Base-by-base conservation (phyloP, 1,139 yeast species). In the Entelexis paramagnoliae region DNA sequence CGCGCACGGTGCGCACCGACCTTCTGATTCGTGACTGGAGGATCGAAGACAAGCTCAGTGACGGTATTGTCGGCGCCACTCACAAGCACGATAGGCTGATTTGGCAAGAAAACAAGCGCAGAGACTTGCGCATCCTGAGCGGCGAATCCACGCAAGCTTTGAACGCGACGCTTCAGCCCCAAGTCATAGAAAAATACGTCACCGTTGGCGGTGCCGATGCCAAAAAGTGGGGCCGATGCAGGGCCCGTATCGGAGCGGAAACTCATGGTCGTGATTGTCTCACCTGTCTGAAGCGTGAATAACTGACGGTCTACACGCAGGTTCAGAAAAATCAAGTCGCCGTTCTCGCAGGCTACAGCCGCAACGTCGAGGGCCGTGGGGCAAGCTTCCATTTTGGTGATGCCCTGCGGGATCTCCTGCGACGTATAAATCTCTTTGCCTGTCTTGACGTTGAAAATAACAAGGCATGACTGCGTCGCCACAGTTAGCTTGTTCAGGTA, bases 21-120 rank as follows among this genome's bases (percentile, higher is more conserved):
- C 10, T 28, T 26, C 28, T 45, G 46, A n/a, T 35, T 40, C 9
- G 51, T 29, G 10, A 54, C 48, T 39, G 98, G 98, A 1, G 97
- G 95, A 68, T 91, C 99, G 68, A 93, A 93, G 0, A 89, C 96
- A 63, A 75, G 84, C 67, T 93, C 98, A 61, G 86, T 85, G 60
- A 93, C 72, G 49, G 80, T 79, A 67, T 93, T 93, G 65, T 93
- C 98, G 45, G 87, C 93, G 61, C 98, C 97, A 49, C 83, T 80
- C 2, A 96, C 83, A n/a, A 91, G 81, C 24, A 88, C 72, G 35
- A 93, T 81, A 0, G 98, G 93, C 68, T 91, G 97, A 2, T 97
- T 97, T 59, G 86, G 83, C 55, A 93, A 72, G 66, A 87, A 93
- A 48, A 77, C 74, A 9, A 79, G 86, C 49, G 76, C 77, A 9